phyloP scores from a whole-genome alignment of 148 eudicot genomes.

The Cornus florida region DNA sequence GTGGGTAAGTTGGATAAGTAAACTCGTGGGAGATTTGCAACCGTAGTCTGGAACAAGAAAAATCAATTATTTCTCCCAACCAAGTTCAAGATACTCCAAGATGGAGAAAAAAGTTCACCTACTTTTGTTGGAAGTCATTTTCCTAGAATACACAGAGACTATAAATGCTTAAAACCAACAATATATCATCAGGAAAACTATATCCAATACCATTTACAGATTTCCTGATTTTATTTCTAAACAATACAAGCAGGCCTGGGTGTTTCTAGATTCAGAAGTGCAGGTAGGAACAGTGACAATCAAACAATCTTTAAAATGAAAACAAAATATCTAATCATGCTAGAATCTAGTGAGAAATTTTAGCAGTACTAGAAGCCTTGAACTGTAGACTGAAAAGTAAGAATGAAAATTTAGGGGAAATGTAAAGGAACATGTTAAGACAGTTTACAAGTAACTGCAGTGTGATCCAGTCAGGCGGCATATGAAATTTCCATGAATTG shows the following conservation, averaged over 20 bases:
- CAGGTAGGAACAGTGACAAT: background rate
- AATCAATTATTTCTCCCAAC: background rate
- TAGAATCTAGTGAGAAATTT: no score
- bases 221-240: background rate
- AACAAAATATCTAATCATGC: no score
- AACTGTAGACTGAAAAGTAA: no score
- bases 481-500: background rate
- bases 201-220: background rate
- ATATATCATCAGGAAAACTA: background rate
- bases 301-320: background rate
- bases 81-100: background rate
- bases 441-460: background rate
- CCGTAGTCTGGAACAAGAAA: background rate
- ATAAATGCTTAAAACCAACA: background rate
- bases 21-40: background rate
- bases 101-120: background rate
- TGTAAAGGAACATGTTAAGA: background rate
- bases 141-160: background rate
- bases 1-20: background rate
- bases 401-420: background rate
- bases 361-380: no score
- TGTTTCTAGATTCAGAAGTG: background rate
- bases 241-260: background rate
- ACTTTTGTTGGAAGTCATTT: background rate
- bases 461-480: background rate